These are phyloP conservation scores for Yarrowia osloensis DNA, from an alignment of 805 yeast species.

Conservation along the genomic window DNA sequence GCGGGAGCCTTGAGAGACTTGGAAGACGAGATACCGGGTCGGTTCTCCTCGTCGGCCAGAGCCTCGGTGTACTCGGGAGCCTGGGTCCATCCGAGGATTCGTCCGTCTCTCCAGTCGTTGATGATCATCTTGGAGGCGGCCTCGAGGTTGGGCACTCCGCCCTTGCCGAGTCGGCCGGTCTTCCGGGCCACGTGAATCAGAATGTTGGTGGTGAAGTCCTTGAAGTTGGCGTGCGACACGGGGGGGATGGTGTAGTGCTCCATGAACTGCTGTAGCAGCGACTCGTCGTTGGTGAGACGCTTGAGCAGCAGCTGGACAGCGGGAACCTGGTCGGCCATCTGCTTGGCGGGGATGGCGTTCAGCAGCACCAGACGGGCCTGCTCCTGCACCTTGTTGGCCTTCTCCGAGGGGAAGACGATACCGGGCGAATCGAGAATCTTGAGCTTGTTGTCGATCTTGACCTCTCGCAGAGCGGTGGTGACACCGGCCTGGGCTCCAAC, in stretches of 20 bases:
- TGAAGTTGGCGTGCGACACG: slow-evolving; percentile 66
- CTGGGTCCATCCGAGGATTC: slow-evolving; percentile 81
- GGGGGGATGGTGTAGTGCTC: slow-evolving; percentile 78
- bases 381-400: slow-evolving; percentile 54
- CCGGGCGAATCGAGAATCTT: slow-evolving; percentile 95
- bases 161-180: slow-evolving; percentile 87
- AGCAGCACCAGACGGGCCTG: slow-evolving; percentile 87
- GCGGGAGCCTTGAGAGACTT: slow-evolving; percentile 41
- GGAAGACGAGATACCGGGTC: slow-evolving; percentile 40
- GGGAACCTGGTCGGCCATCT: slow-evolving; percentile 77
- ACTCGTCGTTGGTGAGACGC: slow-evolving; percentile 69
- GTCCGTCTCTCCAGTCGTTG: slow-evolving; percentile 97
- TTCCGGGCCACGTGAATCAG: slow-evolving; percentile 90
- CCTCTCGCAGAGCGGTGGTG: slow-evolving; percentile 87
- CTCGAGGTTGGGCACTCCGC: slow-evolving; percentile 88
- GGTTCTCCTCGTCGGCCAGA: slow-evolving; percentile 35
- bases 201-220: slow-evolving; percentile 80
- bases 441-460: slow-evolving; percentile 86
- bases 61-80: slow-evolving; percentile 35
- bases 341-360: slow-evolving; percentile 87
- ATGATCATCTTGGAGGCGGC: slow-evolving; percentile 81
- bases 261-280: slow-evolving; percentile 66
- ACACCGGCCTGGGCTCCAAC: slow-evolving; percentile 98
- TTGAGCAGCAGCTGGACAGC: slow-evolving; percentile 77
- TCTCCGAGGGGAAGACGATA: slow-evolving; percentile 78